Percentiles rank a stretch among this genome's conserved stretches.
Evolutionary conservation across 2,329 filamentous ascomycete species (phyloP).

Genomic region (Pseudogymnoascus destructans): DNA sequence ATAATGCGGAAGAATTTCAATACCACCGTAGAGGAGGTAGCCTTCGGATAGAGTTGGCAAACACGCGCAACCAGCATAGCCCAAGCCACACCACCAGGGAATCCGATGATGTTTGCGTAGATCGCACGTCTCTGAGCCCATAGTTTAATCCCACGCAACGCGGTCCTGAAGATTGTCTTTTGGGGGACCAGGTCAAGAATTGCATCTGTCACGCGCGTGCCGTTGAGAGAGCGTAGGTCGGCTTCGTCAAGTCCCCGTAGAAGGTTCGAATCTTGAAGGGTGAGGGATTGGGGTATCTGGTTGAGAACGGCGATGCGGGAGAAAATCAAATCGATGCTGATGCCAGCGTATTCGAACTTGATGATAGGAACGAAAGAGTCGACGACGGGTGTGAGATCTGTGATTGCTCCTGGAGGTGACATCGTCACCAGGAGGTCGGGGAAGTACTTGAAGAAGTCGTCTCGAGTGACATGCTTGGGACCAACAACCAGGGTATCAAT

Average conservation of each 20-base stretch:
- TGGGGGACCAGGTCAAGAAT: constrained; percentile 83
- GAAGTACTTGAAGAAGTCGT: constrained; percentile 87
- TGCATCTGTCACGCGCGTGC: constrained; percentile 86
- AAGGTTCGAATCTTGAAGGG: constrained; percentile 70
- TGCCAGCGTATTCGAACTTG: constrained; percentile 81
- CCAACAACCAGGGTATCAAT: constrained; percentile 92
- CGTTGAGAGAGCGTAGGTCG: constrained; percentile 82
- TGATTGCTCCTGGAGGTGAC: constrained; percentile 65
- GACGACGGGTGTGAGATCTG: constrained; percentile 70
- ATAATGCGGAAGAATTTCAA: constrained; percentile 92
- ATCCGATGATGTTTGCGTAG: constrained; percentile 93
- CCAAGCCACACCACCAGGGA: constrained; percentile 93
- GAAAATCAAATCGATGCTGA: constrained; percentile 92
- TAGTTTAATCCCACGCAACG: constrained; percentile 82
- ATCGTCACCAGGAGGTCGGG: constrained; percentile 66
- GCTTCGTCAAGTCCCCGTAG: constrained; percentile 76
- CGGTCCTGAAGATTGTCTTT: constrained; percentile 76
- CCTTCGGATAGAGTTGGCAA: constrained; percentile 90
- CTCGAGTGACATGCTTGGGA: constrained; percentile 74
- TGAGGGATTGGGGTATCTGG: constrained; percentile 58
- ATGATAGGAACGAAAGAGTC: constrained; percentile 95
- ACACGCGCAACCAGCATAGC: constrained; percentile 94
- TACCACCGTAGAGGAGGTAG: constrained; percentile 76
- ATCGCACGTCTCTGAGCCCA: constrained; percentile 90
- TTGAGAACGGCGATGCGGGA: constrained; percentile 58